Conservation (phyloP, 129 eudicot genomes). For the Saposhnikovia divaricata region DNA sequence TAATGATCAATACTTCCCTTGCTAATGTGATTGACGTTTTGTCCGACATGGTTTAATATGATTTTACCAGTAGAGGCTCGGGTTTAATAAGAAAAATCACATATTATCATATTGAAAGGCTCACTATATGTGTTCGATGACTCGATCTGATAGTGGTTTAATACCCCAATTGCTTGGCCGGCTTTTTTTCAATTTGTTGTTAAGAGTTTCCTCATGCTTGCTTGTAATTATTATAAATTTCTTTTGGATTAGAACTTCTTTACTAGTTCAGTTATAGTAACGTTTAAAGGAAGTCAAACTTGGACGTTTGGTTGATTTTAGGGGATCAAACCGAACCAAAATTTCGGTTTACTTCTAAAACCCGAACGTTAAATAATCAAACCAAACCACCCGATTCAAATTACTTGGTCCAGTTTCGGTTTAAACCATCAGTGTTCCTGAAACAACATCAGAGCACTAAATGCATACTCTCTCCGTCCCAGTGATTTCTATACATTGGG, state of each 20-base stretch:
- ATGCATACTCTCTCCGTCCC: no score
- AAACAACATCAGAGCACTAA: no score
- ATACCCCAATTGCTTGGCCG: not conserved
- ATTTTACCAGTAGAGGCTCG: not conserved
- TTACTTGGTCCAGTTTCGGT: no score
- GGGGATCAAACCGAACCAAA: no score
- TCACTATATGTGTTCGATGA: not conserved
- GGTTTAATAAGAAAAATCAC: not conserved
- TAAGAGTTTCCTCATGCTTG: not conserved
- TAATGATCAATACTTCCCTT: not conserved
- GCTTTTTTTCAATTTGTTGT: not conserved
- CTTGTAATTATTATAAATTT: not conserved
- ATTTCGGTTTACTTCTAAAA: no score
- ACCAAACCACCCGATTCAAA: no score
- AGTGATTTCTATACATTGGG: no score
- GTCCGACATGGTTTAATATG: not conserved
- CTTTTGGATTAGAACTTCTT: not conserved
- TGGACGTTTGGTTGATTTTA: no score
- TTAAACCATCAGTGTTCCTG: no score
- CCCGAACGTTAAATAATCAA: no score
- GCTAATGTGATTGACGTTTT: not conserved
- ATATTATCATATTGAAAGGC: not conserved
- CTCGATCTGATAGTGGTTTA: not conserved
- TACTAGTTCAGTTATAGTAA: not conserved
- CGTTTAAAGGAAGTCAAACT: not conserved